These are phyloP conservation scores for Schizopora paradoxa DNA, from an alignment of 1,284 basidiomycete genomes.

Conservation along the genomic window DNA sequence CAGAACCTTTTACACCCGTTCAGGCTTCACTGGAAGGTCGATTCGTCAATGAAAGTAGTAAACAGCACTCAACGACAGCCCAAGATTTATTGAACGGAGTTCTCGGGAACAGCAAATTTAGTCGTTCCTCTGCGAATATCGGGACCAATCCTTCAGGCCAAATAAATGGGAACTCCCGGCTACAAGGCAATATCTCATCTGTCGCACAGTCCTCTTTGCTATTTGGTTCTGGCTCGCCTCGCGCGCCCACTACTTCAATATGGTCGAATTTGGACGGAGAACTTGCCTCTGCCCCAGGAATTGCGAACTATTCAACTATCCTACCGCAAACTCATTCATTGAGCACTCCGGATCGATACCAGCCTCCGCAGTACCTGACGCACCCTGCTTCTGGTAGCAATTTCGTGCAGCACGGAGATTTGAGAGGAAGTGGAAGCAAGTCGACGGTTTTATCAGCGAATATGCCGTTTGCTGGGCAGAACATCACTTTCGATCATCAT, in stretches of 20 bases:
- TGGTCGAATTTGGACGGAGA: slow-evolving; percentile 23
- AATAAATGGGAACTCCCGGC: slow-evolving; percentile 15
- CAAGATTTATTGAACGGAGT: slow-evolving; percentile 58
- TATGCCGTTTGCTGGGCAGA: too few relatives aligned
- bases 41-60: slow-evolving; percentile 18
- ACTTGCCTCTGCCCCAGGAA: not conserved
- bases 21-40: slow-evolving; percentile 5
- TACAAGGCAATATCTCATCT: slow-evolving; percentile 20
- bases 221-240: slow-evolving; percentile 27
- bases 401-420: too few relatives aligned
- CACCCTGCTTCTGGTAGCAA: too few relatives aligned
- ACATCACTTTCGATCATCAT: too few relatives aligned
- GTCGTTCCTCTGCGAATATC: slow-evolving; percentile 1
- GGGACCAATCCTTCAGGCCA: slow-evolving; percentile 17
- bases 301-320: not conserved
- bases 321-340: too few relatives aligned
- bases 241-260: slow-evolving; percentile 24
- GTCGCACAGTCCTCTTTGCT: slow-evolving; percentile 25
- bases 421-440: not conserved
- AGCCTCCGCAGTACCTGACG: too few relatives aligned
- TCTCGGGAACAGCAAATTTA: slow-evolving; percentile 28
- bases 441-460: not conserved
- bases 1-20: slow-evolving; percentile 3
- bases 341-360: too few relatives aligned
- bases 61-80: slow-evolving; percentile 43